Conservation (phyloP, 2,329 filamentous ascomycete species). For the Aspergillus pseudoterreus region DNA sequence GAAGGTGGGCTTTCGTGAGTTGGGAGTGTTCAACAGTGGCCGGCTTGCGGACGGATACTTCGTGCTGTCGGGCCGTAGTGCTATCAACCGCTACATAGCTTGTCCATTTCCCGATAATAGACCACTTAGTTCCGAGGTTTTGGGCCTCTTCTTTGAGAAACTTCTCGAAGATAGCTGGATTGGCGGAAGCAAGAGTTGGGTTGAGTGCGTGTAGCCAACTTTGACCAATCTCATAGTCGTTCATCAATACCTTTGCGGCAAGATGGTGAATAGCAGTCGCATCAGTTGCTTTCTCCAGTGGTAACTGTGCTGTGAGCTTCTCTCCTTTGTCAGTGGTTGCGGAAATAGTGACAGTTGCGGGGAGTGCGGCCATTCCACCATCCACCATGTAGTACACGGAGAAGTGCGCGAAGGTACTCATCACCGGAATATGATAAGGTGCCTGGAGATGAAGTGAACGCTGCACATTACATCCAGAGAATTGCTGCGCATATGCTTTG, state of each 20-base stretch:
- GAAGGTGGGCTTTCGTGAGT: neutral
- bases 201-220: conserved; percentile 1
- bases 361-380: neutral
- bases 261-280: neutral
- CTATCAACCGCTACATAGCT: neutral
- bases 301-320: neutral
- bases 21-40: neutral
- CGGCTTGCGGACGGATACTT: neutral
- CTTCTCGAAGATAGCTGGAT: neutral
- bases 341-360: neutral
- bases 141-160: neutral
- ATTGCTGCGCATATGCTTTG: neutral
- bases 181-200: neutral
- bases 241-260: conserved; percentile 1
- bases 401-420: neutral
- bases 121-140: neutral
- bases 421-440: neutral
- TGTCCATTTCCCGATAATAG: neutral
- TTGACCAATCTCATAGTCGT: neutral
- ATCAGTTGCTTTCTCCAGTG: neutral
- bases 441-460: neutral
- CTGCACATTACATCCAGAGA: neutral
- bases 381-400: conserved; percentile 1
- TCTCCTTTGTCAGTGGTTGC: neutral
- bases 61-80: neutral